Percentiles rank a stretch among this genome's conserved stretches.
phyloP scores from a whole-genome alignment of 345 rosid species.

The Arabis hirsuta region DNA sequence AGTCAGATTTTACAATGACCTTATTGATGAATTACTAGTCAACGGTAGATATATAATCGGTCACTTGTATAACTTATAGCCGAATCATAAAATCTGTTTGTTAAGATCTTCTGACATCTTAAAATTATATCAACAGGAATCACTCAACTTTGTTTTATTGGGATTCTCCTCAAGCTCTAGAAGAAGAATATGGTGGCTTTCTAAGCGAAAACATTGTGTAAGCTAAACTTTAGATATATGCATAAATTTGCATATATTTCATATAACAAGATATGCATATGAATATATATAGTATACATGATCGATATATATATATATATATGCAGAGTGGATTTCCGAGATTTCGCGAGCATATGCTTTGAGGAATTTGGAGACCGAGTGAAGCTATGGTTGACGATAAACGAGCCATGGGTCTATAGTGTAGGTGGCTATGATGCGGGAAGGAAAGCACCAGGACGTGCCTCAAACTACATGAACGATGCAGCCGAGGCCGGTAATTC shows the following conservation, averaged over 20 bases:
- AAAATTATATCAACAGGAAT: conserved; percentile 35
- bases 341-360: conserved; percentile 47
- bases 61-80: neutral
- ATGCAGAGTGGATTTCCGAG: conserved; percentile 49
- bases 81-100: neutral
- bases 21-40: conserved; percentile 50
- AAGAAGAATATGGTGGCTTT: conserved; percentile 54
- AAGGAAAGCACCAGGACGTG: conserved; percentile 44
- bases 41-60: conserved; percentile 27
- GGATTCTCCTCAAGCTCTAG: conserved; percentile 56
- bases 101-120: neutral
- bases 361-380: conserved; percentile 55
- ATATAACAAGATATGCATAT: no score
- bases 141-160: conserved; percentile 54
- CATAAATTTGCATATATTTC: no score
- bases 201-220: conserved; percentile 31
- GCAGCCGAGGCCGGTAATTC: conserved; percentile 45
- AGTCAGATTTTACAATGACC: conserved; percentile 48
- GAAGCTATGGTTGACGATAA: conserved; percentile 53
- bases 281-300: no score
- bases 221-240: no score
- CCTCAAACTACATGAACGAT: conserved; percentile 34
- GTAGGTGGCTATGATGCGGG: conserved; percentile 42
- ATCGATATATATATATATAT: no score
- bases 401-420: conserved; percentile 50